A percentile compares a stretch with the other conserved stretches of the same genome.
Conservation (phyloP, 1,284 basidiomycete species). For the Microbotryum violaceum region DNA sequence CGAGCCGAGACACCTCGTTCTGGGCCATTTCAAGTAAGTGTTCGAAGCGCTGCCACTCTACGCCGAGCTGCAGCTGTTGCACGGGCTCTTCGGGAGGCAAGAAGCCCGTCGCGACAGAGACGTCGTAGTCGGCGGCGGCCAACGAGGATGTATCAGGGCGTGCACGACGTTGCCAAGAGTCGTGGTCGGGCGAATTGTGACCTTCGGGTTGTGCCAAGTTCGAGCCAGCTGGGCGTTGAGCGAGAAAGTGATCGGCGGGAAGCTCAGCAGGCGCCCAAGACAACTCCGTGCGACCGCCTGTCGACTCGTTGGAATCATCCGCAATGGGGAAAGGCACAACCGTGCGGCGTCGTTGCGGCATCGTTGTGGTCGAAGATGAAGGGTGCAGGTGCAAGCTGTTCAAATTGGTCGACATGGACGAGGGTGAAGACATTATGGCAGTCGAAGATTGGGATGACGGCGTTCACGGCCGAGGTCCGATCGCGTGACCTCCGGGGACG, state of each 20-base stretch:
- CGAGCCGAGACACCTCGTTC: slow-evolving; percentile 27
- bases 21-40: slow-evolving; percentile 49
- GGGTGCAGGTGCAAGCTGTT: too few species aligned
- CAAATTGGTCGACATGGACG: too few species aligned
- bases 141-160: slow-evolving; percentile 68
- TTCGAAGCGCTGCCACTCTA: slow-evolving; percentile 40
- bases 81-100: slow-evolving; percentile 75
- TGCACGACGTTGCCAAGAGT: slow-evolving; percentile 12
- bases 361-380: too few species aligned
- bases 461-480: too few species aligned
- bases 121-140: slow-evolving; percentile 88
- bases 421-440: too few species aligned
- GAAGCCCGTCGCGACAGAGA: slow-evolving; percentile 85
- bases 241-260: slow-evolving; percentile 29
- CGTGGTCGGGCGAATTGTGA: neutral
- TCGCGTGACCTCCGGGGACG: too few species aligned
- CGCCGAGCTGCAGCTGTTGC: slow-evolving; percentile 62
- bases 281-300: neutral
- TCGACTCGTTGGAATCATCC: neutral
- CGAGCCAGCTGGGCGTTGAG: slow-evolving; percentile 12
- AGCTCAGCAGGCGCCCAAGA: neutral
- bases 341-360: neutral
- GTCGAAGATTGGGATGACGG: too few species aligned
- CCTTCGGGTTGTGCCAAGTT: neutral
- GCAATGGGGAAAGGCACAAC: slow-evolving; percentile 16